Evolutionary conservation across 169 alveolate species (phyloP).

Genomic region (Cardiosporidium cionae): DNA sequence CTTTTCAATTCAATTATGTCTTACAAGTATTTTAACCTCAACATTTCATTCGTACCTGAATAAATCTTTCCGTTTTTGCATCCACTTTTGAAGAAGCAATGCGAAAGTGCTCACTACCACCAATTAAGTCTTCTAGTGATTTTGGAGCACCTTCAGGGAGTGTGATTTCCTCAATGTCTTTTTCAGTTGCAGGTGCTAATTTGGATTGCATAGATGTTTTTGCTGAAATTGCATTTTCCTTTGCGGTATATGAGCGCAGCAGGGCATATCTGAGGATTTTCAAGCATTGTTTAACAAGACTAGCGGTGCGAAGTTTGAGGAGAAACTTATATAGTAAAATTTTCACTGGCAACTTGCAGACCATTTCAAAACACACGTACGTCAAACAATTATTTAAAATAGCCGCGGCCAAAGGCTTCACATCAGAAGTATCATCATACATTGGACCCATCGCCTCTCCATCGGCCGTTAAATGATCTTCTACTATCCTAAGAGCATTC

Average conservation of each 20-base stretch:
- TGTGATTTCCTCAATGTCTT: not conserved
- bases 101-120: not conserved
- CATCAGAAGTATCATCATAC: not conserved
- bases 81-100: not conserved
- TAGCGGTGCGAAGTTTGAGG: no score
- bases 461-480: not conserved
- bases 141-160: not conserved
- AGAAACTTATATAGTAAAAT: not conserved
- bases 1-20: not conserved
- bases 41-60: constrained; percentile 2
- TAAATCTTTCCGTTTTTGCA: not conserved
- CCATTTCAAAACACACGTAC: not conserved
- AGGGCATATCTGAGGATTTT: no score
- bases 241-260: not conserved
- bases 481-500: not conserved
- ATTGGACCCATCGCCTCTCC: not conserved
- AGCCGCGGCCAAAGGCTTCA: not conserved
- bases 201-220: not conserved
- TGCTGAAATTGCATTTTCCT: not conserved
- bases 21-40: constrained; percentile 11
- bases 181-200: not conserved
- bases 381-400: not conserved
- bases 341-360: not conserved
- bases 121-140: not conserved
- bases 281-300: no score